Conservation (phyloP, 352 stramenopile species). For the Phytophthora aleatoria region DNA sequence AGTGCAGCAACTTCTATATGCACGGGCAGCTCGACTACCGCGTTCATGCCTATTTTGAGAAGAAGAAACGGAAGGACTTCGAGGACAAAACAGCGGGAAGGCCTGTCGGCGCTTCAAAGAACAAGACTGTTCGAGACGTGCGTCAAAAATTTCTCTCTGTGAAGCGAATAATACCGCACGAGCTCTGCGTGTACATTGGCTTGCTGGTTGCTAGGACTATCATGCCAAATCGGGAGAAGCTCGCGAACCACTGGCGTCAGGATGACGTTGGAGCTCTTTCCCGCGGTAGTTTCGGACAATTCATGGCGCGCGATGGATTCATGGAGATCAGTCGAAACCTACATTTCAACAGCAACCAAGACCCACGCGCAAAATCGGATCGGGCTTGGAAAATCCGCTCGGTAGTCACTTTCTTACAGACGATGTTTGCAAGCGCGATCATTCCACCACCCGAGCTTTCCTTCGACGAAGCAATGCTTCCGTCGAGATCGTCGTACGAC, state of each 20-base stretch:
- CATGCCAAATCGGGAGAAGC: constrained; percentile 8
- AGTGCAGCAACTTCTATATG: constrained; percentile 24
- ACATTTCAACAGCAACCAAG: constrained; percentile 19
- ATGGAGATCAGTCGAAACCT: constrained; percentile 11
- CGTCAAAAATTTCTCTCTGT: constrained; percentile 7
- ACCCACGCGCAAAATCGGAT: background rate
- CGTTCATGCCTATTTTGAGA: constrained; percentile 11
- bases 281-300: constrained; percentile 12
- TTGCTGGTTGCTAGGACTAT: constrained; percentile 1
- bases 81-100: background rate
- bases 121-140: constrained; percentile 7
- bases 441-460: too few species aligned
- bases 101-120: background rate
- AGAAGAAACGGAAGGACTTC: background rate
- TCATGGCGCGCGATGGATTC: constrained; percentile 10
- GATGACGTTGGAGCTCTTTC: constrained; percentile 13
- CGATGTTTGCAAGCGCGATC: too few species aligned
- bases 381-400: too few species aligned
- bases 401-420: too few species aligned
- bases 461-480: background rate
- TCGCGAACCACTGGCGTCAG: constrained; percentile 8
- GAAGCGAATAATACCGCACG: background rate
- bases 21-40: constrained; percentile 8
- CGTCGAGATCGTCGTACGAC: background rate
- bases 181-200: constrained; percentile 11